A percentile compares a stretch with the other conserved stretches of the same genome.
phyloP scores from a whole-genome alignment of 2,329 filamentous ascomycete genomes.

The Verticillium isaacii region DNA sequence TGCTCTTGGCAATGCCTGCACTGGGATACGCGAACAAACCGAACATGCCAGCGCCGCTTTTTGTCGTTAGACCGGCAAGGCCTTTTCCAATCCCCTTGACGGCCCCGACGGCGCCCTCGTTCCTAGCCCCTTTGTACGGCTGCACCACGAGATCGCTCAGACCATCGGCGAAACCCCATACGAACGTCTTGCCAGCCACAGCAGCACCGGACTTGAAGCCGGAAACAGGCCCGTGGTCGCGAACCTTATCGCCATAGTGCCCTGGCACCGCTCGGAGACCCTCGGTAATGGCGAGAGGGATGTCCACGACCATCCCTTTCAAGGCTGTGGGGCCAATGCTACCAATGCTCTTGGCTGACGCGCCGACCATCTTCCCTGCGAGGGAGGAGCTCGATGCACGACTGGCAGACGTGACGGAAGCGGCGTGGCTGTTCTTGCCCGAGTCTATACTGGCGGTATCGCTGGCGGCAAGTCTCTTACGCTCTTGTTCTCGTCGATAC shows the following conservation, averaged over 20 bases:
- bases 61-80: conserved; percentile 74
- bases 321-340: conserved; percentile 72
- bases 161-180: conserved; percentile 74
- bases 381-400: conserved; percentile 6
- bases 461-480: background rate
- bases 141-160: conserved; percentile 77
- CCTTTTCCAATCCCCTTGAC: conserved; percentile 80
- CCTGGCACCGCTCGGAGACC: conserved; percentile 86
- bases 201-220: conserved; percentile 70
- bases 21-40: background rate
- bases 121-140: conserved; percentile 56
- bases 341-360: conserved; percentile 62
- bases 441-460: conserved; percentile 17
- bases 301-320: conserved; percentile 72
- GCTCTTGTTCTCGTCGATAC: background rate
- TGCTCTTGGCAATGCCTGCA: conserved; percentile 11
- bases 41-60: conserved; percentile 67
- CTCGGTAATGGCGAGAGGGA: conserved; percentile 74
- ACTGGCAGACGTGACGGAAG: conserved; percentile 1
- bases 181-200: conserved; percentile 74
- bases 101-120: conserved; percentile 52
- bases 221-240: conserved; percentile 74
- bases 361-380: conserved; percentile 54
- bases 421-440: background rate
- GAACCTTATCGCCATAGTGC: conserved; percentile 78